A percentile compares a stretch with the other conserved stretches of the same genome.
These are phyloP conservation scores for Adansonia madagascariensis DNA, from an alignment of 441 rosid genomes.

Conservation along the genomic window DNA sequence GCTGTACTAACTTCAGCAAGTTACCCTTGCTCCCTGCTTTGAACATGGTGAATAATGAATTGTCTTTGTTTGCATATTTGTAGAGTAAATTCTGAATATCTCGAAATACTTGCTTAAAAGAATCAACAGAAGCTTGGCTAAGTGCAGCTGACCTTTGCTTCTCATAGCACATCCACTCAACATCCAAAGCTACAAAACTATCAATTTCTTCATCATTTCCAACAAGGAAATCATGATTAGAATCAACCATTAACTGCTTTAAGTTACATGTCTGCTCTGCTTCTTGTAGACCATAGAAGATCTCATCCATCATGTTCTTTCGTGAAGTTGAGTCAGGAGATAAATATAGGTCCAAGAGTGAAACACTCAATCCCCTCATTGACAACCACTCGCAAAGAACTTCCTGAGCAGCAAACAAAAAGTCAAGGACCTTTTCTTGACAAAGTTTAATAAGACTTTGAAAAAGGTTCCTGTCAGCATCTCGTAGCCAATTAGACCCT, in stretches of 20 bases:
- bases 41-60: slow-evolving; percentile 77
- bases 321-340: slow-evolving; percentile 55
- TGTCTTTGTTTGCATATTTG: slow-evolving; percentile 63
- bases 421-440: slow-evolving; percentile 56
- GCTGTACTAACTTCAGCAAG: slow-evolving; percentile 79
- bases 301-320: slow-evolving; percentile 69
- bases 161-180: slow-evolving; percentile 52
- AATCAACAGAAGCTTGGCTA: slow-evolving; percentile 76
- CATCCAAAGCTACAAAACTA: slow-evolving; percentile 44
- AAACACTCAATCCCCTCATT: slow-evolving; percentile 82
- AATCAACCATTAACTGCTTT: slow-evolving; percentile 75
- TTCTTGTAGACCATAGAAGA: slow-evolving; percentile 67
- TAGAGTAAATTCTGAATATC: slow-evolving; percentile 77
- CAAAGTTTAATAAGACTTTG: slow-evolving; percentile 62
- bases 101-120: slow-evolving; percentile 75
- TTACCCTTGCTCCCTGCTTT: slow-evolving; percentile 98
- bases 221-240: slow-evolving; percentile 61
- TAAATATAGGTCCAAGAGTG: slow-evolving; percentile 76
- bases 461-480: slow-evolving; percentile 70
- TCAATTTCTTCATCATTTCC: slow-evolving; percentile 48
- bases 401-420: slow-evolving; percentile 71
- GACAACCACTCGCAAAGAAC: slow-evolving; percentile 91
- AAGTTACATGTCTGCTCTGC: slow-evolving; percentile 64
- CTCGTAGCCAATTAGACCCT: slow-evolving; percentile 83
- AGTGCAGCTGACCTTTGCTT: slow-evolving; percentile 81